These are phyloP conservation scores for Erythrophleum fordii DNA, from an alignment of 306 rosid genomes.

Conservation along the genomic window DNA sequence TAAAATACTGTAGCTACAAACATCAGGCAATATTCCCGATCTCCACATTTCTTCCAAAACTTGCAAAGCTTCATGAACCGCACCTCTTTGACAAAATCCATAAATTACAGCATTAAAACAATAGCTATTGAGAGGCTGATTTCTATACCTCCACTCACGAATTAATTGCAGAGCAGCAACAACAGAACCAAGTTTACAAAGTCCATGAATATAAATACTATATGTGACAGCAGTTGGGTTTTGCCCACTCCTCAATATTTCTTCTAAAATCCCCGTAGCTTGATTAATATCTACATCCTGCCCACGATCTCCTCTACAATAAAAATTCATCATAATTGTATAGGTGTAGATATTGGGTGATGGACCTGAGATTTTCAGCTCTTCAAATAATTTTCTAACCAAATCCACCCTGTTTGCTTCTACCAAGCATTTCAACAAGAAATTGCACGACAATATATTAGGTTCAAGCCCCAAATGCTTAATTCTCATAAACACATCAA, in stretches of 20 bases:
- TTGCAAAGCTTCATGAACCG: conserved; percentile 43
- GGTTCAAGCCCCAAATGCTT: conserved; percentile 51
- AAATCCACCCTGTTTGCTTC: conserved; percentile 56
- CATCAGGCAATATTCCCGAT: conserved; percentile 58
- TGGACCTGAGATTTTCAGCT: conserved; percentile 58
- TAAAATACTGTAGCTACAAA: conserved; percentile 68
- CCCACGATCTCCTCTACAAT: conserved; percentile 51
- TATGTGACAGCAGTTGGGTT: conserved; percentile 61
- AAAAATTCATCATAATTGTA: conserved; percentile 68
- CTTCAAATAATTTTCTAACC: conserved; percentile 50
- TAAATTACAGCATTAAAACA: conserved; percentile 59
- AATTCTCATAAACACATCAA: conserved; percentile 54
- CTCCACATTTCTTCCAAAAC: conserved; percentile 64
- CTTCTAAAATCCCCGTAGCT: conserved; percentile 59
- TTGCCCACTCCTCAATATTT: conserved; percentile 50
- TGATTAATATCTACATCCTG: conserved; percentile 45
- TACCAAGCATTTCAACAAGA: conserved; percentile 72
- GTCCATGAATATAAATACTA: conserved; percentile 63
- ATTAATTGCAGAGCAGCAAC: conserved; percentile 50
- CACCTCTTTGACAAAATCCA: conserved; percentile 57
- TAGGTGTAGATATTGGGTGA: conserved; percentile 58
- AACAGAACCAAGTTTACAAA: conserved; percentile 57
- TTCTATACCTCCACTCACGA: conserved; percentile 42
- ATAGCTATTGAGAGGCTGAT: conserved; percentile 52
- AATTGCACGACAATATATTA: conserved; percentile 56